A percentile compares a stretch with the other conserved stretches of the same genome.
These are phyloP conservation scores for Aspergillus oerlinghausenensis DNA, from an alignment of 2,329 filamentous ascomycete genomes.

Conservation along the genomic window DNA sequence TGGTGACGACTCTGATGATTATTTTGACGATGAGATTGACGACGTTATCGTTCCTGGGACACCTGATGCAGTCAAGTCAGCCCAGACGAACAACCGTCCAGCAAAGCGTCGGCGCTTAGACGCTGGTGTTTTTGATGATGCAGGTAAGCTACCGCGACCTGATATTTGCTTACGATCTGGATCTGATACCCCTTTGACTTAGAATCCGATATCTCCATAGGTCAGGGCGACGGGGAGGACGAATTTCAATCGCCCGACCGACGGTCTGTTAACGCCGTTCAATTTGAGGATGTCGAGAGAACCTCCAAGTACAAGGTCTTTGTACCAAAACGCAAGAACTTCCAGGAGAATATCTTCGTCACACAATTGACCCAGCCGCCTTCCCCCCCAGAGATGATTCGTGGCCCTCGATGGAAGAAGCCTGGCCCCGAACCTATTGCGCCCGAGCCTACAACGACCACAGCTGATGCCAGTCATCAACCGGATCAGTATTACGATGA, in stretches of 20 bases:
- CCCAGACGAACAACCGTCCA: conserved; percentile 16
- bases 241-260: conserved; percentile 12
- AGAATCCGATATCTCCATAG: conserved; percentile 13
- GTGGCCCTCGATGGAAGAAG: conserved; percentile 49
- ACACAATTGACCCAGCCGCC: conserved; percentile 45
- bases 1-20: conserved; percentile 25
- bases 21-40: conserved; percentile 25
- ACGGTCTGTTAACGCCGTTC: conserved; percentile 3
- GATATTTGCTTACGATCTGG: conserved; percentile 10
- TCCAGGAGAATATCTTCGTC: conserved; percentile 43
- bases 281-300: conserved; percentile 12
- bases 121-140: conserved; percentile 1
- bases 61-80: conserved; percentile 8
- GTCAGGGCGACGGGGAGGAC: conserved; percentile 16
- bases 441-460: conserved; percentile 7
- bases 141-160: conserved; percentile 1
- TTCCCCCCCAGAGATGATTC: conserved; percentile 49
- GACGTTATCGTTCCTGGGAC: conserved; percentile 25
- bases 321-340: conserved; percentile 36
- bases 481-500: conserved; percentile 17
- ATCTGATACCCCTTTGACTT: conserved; percentile 6
- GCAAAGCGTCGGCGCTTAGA: conserved; percentile 33
- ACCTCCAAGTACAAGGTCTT: conserved; percentile 38
- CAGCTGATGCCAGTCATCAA: background rate
- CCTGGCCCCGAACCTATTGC: conserved; percentile 27